These are phyloP conservation scores for Lathyrus oleraceus DNA, from an alignment of 306 rosid genomes.

Conservation along the genomic window DNA sequence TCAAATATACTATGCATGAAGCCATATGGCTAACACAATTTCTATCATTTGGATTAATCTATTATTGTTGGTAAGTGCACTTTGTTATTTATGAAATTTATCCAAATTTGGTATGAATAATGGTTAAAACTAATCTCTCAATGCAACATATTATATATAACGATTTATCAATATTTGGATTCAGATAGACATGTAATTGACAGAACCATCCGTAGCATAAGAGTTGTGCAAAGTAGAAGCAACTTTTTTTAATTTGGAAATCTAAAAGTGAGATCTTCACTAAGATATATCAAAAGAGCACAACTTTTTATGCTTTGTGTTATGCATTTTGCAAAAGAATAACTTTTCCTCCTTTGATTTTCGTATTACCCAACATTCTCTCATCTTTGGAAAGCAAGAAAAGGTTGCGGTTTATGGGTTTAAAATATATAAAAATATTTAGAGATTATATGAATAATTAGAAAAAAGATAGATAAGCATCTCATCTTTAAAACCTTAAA, in stretches of 20 bases:
- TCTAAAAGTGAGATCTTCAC: slow-evolving; percentile 83
- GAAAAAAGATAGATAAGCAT: slow-evolving; percentile 67
- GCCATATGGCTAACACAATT: too few species aligned
- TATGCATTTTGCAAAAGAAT: slow-evolving; percentile 74
- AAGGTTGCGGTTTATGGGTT: slow-evolving; percentile 61
- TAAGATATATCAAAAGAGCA: slow-evolving; percentile 79
- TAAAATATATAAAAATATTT: slow-evolving; percentile 43
- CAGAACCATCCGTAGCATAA: slow-evolving; percentile 65
- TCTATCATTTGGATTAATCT: too few species aligned
- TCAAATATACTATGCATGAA: too few species aligned
- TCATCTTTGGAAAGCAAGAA: slow-evolving; percentile 67
- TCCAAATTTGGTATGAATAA: too few species aligned
- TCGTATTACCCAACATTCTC: slow-evolving; percentile 84
- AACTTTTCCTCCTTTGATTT: slow-evolving; percentile 76
- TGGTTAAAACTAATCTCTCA: not conserved
- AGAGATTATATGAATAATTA: slow-evolving; percentile 40
- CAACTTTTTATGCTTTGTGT: slow-evolving; percentile 83
- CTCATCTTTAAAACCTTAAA: slow-evolving; percentile 74
- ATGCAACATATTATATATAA: slow-evolving; percentile 32
- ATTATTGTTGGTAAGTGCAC: too few species aligned
- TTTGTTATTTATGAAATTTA: too few species aligned
- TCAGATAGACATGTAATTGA: slow-evolving; percentile 39
- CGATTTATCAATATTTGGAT: slow-evolving; percentile 40
- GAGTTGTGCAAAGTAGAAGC: slow-evolving; percentile 75
- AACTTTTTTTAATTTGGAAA: slow-evolving; percentile 63